Conservation (phyloP, 345 rosid genomes). For the Geranium brycei region DNA sequence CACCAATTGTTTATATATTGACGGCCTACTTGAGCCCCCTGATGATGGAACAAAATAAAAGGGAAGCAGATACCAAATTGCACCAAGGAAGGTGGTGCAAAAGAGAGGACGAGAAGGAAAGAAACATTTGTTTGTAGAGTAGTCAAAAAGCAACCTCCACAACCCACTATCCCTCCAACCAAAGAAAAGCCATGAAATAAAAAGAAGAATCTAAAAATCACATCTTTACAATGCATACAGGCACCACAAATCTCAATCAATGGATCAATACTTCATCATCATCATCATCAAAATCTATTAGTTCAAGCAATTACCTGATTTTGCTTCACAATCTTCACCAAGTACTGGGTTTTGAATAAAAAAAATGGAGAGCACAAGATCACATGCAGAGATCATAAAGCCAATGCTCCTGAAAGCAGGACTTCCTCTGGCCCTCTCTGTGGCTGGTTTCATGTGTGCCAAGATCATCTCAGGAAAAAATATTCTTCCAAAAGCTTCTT, state of each 20-base stretch:
- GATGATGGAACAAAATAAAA: too few relatives aligned
- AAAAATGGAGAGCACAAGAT: too few relatives aligned
- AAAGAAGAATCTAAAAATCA: neutral
- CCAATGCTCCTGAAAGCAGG: slow-evolving; percentile 57
- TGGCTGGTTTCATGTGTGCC: slow-evolving; percentile 46
- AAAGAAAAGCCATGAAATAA: slow-evolving; percentile 18
- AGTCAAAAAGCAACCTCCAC: slow-evolving; percentile 32
- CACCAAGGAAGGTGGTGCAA: slow-evolving; percentile 1
- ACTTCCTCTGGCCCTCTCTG: slow-evolving; percentile 45
- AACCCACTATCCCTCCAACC: slow-evolving; percentile 16
- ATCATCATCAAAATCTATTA: too few relatives aligned
- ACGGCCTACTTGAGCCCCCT: too few relatives aligned
- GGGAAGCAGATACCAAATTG: slow-evolving; percentile 16
- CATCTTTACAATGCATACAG: neutral
- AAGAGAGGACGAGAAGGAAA: slow-evolving; percentile 1
- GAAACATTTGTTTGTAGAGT: slow-evolving; percentile 1
- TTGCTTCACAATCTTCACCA: too few relatives aligned
- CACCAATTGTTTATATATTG: too few relatives aligned
- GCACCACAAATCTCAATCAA: slow-evolving; percentile 7
- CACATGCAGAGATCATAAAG: slow-evolving; percentile 26
- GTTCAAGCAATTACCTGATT: too few relatives aligned
- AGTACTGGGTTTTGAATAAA: too few relatives aligned
- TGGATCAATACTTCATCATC: neutral
- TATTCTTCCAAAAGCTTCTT: too few relatives aligned
- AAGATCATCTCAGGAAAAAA: slow-evolving; percentile 19